A percentile compares a stretch with the other conserved stretches of the same genome.
phyloP scores from a whole-genome alignment of 352 stramenopile genomes.

The Elongisporangium undulatum region DNA sequence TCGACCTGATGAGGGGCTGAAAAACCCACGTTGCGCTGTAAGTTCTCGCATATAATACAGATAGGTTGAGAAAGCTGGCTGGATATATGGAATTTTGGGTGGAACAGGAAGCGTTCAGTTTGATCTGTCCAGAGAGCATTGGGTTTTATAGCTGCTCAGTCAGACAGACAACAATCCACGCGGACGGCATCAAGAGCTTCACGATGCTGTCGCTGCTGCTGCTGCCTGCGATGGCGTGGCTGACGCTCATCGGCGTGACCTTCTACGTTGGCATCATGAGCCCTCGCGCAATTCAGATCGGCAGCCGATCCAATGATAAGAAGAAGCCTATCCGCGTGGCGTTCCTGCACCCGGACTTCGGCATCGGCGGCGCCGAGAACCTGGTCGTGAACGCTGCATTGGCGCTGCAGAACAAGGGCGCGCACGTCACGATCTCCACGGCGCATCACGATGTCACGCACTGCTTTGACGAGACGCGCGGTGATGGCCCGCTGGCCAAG shows the following conservation, averaged over 20 bases:
- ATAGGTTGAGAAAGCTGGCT: not conserved
- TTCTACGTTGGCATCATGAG: not conserved
- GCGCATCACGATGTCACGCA: conserved; percentile 93
- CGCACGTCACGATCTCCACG: conserved; percentile 93
- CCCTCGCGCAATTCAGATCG: not conserved
- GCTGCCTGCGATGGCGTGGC: not conserved
- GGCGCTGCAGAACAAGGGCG: conserved; percentile 77
- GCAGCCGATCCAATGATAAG: not conserved
- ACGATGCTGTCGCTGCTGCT: not conserved
- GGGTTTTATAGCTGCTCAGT: too few relatives aligned
- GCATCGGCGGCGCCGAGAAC: conserved; percentile 96
- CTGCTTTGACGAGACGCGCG: conserved; percentile 94
- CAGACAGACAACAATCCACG: not conserved
- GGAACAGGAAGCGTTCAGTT: too few relatives aligned
- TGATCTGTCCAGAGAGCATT: too few relatives aligned
- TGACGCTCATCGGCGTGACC: not conserved
- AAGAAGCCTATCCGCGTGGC: conserved; percentile 55
- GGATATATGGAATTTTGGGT: too few relatives aligned
- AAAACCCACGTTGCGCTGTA: not conserved
- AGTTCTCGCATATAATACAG: not conserved
- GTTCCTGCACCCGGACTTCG: conserved; percentile 98
- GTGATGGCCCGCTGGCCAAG: conserved; percentile 64
- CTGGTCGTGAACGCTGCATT: conserved; percentile 91
- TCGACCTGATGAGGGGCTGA: conserved; percentile 12
- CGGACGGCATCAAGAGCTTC: not conserved